Evolutionary conservation across 2,329 filamentous ascomycete genomes (phyloP).

Genomic region (Fusarium keratoplasticum): DNA sequence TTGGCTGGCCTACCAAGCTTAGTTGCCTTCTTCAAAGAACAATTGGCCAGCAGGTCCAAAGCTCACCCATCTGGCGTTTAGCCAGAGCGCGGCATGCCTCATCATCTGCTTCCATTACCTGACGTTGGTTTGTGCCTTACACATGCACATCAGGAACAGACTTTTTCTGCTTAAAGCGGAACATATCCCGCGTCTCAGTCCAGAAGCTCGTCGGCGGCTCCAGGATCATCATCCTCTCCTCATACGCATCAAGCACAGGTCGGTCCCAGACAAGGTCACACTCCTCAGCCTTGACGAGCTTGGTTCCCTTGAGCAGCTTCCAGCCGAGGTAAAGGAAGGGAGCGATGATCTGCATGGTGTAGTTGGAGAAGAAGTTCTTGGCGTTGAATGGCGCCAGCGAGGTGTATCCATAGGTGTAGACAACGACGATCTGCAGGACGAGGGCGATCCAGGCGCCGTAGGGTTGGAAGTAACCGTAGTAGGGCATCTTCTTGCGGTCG

Average conservation of each 20-base stretch:
- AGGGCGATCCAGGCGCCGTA: conserved; percentile 36
- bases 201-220: conserved; percentile 57
- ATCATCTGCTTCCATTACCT: not conserved
- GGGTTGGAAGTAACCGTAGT: conserved; percentile 55
- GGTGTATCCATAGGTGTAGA: conserved; percentile 63
- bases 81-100: not conserved
- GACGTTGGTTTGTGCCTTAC: not conserved
- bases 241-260: conserved; percentile 64
- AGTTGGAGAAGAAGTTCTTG: conserved; percentile 58
- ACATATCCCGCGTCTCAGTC: conserved; percentile 26
- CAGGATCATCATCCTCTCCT: conserved; percentile 49
- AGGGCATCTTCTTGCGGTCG: conserved; percentile 60
- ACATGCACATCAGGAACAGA: conserved; percentile 19
- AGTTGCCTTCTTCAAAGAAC: not conserved
- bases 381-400: conserved; percentile 63
- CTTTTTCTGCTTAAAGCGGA: conserved; percentile 31
- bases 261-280: conserved; percentile 67
- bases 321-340: conserved; percentile 62
- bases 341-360: conserved; percentile 61
- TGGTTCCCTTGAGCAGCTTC: conserved; percentile 69
- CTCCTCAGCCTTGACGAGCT: conserved; percentile 59
- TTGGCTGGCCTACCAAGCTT: not conserved
- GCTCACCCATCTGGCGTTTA: not conserved
- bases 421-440: conserved; percentile 38
- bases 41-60: not conserved